These are phyloP conservation scores for Intubia oerlemansii DNA, from an alignment of 2,329 filamentous ascomycete species.

Conservation along the genomic window DNA sequence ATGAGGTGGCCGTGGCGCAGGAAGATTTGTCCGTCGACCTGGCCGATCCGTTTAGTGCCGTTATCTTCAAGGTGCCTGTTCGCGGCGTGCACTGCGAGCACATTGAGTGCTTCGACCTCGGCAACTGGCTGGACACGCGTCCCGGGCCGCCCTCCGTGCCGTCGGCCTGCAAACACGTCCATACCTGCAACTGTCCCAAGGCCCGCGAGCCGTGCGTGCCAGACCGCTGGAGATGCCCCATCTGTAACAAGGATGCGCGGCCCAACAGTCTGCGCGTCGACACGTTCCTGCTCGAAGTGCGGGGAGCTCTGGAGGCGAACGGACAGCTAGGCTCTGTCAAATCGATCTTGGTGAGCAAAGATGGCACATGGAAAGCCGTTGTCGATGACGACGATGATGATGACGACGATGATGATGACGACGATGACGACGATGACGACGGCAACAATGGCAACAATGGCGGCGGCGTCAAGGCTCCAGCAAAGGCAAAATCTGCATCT, in stretches of 20 bases:
- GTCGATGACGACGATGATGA: slow-evolving; percentile 8
- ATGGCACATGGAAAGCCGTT: slow-evolving; percentile 41
- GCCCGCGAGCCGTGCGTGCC: slow-evolving; percentile 27
- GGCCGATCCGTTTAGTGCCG: slow-evolving; percentile 43
- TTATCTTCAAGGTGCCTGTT: slow-evolving; percentile 48
- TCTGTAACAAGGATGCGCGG: slow-evolving; percentile 58
- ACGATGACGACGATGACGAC: background rate
- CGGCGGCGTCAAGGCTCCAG: too few species aligned
- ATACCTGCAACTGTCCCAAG: slow-evolving; percentile 16
- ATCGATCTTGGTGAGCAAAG: slow-evolving; percentile 38
- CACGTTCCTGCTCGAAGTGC: slow-evolving; percentile 46
- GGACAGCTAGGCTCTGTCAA: slow-evolving; percentile 25
- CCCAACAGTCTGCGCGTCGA: slow-evolving; percentile 53
- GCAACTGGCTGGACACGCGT: slow-evolving; percentile 55
- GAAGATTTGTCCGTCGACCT: slow-evolving; percentile 39
- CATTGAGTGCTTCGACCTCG: slow-evolving; percentile 75
- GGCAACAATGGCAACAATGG: background rate
- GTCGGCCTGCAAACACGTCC: slow-evolving; percentile 14
- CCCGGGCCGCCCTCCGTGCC: slow-evolving; percentile 15
- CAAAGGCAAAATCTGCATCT: too few species aligned
- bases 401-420: slow-evolving; percentile 11
- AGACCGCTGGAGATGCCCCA: slow-evolving; percentile 72
- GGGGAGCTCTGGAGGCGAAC: slow-evolving; percentile 26
- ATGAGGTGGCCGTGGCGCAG: slow-evolving; percentile 39
- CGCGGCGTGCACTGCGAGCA: slow-evolving; percentile 52